Evolutionary conservation across 2,329 filamentous ascomycete species (phyloP).

Genomic region (Aspergillus terreus): DNA sequence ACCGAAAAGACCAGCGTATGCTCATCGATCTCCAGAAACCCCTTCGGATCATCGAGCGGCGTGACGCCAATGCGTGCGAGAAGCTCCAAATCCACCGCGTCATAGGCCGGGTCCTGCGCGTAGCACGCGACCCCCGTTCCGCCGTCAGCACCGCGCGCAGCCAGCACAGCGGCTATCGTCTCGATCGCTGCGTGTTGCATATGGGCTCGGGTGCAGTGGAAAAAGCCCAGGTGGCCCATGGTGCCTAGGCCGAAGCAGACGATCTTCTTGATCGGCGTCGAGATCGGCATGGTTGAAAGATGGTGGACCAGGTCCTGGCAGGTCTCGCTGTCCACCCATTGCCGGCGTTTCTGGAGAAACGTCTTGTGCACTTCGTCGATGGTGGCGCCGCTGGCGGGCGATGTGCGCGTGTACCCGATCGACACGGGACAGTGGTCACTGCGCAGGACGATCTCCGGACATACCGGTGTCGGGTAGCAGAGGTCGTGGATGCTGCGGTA

Average conservation of each 20-base stretch:
- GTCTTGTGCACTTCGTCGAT: slow-evolving; percentile 6
- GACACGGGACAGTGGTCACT: slow-evolving; percentile 13
- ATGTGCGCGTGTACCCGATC: slow-evolving; percentile 13
- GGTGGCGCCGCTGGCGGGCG: background rate
- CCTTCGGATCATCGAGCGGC: slow-evolving; percentile 26
- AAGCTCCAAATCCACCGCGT: slow-evolving; percentile 14
- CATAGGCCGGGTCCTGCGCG: slow-evolving; percentile 26
- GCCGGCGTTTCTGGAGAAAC: slow-evolving; percentile 10
- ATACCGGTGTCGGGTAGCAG: slow-evolving; percentile 9
- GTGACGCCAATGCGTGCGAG: slow-evolving; percentile 18
- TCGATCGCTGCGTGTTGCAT: slow-evolving; percentile 24
- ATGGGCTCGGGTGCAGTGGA: slow-evolving; percentile 9
- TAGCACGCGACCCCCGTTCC: slow-evolving; percentile 17
- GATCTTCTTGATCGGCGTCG: slow-evolving; percentile 17
- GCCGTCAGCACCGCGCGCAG: slow-evolving; percentile 3
- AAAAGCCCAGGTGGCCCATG: slow-evolving; percentile 5
- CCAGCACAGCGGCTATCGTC: slow-evolving; percentile 16
- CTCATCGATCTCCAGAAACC: slow-evolving; percentile 37
- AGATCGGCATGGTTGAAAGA: slow-evolving; percentile 6
- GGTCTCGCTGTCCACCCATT: slow-evolving; percentile 19
- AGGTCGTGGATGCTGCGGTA: slow-evolving; percentile 20
- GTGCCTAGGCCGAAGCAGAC: slow-evolving; percentile 22
- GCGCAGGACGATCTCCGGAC: slow-evolving; percentile 10
- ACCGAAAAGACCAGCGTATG: slow-evolving; percentile 36
- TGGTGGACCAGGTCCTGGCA: slow-evolving; percentile 11